These are phyloP conservation scores for Aspergillus pseudoglaucus DNA, from an alignment of 2,329 filamentous ascomycete species.

Conservation along the genomic window DNA sequence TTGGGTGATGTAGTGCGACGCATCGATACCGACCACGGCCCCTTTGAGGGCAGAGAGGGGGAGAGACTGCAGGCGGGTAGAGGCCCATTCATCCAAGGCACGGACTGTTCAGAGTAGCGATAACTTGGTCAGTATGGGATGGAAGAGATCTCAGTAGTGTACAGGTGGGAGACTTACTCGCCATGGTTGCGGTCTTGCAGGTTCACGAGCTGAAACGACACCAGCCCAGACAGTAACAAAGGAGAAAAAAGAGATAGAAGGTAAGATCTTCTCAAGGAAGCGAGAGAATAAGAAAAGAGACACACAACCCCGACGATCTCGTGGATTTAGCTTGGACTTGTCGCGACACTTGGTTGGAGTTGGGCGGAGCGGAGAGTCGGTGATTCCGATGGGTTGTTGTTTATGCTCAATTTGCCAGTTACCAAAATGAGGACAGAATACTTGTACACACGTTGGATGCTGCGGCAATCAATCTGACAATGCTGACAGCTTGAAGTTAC, in stretches of 20 bases:
- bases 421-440: too few species aligned
- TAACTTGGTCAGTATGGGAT: constrained; percentile 1
- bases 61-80: constrained; percentile 49
- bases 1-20: constrained; percentile 76
- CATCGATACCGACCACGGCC: constrained; percentile 76
- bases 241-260: background rate
- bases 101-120: constrained; percentile 31
- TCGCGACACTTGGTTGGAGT: constrained; percentile 3
- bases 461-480: too few species aligned
- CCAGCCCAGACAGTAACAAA: constrained; percentile 10
- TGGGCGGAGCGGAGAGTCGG: constrained; percentile 2
- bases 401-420: too few species aligned
- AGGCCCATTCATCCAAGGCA: constrained; percentile 53
- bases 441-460: too few species aligned
- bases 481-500: too few species aligned
- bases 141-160: constrained; percentile 5
- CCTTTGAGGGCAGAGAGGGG: constrained; percentile 66
- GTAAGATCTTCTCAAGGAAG: background rate
- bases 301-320: too few species aligned
- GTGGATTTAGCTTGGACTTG: too few species aligned
- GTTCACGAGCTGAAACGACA: constrained; percentile 19
- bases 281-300: background rate
- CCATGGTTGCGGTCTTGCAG: constrained; percentile 22
- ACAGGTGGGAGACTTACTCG: constrained; percentile 25
- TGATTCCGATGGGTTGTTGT: constrained; percentile 1